Conservation (phyloP, 306 rosid genomes). For the Leucaena leucocephala region DNA sequence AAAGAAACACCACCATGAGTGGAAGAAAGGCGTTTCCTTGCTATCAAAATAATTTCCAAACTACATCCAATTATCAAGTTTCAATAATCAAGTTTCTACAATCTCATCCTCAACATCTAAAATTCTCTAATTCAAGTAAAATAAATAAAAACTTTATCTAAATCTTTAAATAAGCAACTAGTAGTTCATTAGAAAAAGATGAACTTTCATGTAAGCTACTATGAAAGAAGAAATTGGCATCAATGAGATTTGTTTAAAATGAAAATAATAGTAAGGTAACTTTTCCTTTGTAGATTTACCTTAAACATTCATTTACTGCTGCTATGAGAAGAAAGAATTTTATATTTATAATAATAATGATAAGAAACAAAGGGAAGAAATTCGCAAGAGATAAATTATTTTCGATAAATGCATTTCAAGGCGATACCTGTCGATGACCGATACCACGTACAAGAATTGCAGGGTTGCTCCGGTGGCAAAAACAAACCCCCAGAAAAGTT, state of each 20-base stretch:
- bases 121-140: not conserved
- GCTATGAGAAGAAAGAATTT: not conserved
- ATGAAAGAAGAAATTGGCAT: not conserved
- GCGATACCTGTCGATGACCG: slow-evolving; percentile 84
- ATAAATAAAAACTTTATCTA: not conserved
- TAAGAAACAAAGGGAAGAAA: not conserved
- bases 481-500: slow-evolving; percentile 87
- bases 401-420: not conserved
- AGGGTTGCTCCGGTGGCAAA: slow-evolving; percentile 79
- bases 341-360: not conserved
- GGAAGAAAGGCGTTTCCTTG: slow-evolving; percentile 20
- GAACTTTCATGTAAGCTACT: not conserved
- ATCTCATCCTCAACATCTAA: not conserved
- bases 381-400: not conserved
- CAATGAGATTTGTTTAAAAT: not conserved
- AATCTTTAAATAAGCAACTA: not conserved
- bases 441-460: slow-evolving; percentile 87
- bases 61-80: not conserved
- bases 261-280: not conserved
- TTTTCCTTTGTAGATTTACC: not conserved
- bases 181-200: not conserved
- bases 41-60: not conserved
- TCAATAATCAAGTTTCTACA: not conserved
- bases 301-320: not conserved
- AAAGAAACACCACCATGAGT: slow-evolving; percentile 1